Evolutionary conservation across 192 early-diverging fungal genomes (phyloP), one percentile per base, ranked within the genome.

Genomic region (Funneliformis mosseae): DNA sequence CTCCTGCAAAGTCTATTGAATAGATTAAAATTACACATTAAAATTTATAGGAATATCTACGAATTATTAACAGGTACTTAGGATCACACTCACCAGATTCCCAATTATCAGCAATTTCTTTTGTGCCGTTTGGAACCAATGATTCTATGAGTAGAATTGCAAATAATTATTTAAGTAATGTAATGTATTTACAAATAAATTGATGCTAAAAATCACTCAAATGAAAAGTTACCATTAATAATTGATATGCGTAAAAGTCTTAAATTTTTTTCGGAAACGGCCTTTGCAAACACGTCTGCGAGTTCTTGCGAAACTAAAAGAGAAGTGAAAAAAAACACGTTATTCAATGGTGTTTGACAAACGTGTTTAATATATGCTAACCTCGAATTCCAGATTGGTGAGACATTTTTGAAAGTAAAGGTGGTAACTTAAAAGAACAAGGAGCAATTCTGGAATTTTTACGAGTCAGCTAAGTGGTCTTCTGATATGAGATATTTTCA

Each of bases 331-430:
- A 12, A 21, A 4, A 21, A 41, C 21, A 12, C n/a, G 33, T 39
- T 21, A 42, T 8, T 23, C 28, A 70, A 42, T 21, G 16, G n/a
- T n/a, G 21, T 73, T 16, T 43, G 28, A n/a, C 11, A 25, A 0
- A 33, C 10, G 46, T 39, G 16, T 73, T 62, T 39, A 27, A 71
- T 33, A 16, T 11, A 64, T 21, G 41, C 67, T 73, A 82, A 86
- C 88, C 84, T 85, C 80, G 63, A 76, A 90, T 90, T 45, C 89
- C 89, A 81, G 88, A 88, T 74, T 90, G 89, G 76, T 89, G 87
- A 74, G 88, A 87, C 88, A 89, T 89, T 25, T 33, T 55, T 55
- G 50, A 55, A 55, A 55, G 5, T 21, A 21, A 55, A 55, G 0
- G 14, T 6, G 21, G 16, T 21, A 7, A 55, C 4, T 33, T 33